Base-by-base conservation (phyloP, 2,329 filamentous ascomycete species). In the Verticillium tricorpus region DNA sequence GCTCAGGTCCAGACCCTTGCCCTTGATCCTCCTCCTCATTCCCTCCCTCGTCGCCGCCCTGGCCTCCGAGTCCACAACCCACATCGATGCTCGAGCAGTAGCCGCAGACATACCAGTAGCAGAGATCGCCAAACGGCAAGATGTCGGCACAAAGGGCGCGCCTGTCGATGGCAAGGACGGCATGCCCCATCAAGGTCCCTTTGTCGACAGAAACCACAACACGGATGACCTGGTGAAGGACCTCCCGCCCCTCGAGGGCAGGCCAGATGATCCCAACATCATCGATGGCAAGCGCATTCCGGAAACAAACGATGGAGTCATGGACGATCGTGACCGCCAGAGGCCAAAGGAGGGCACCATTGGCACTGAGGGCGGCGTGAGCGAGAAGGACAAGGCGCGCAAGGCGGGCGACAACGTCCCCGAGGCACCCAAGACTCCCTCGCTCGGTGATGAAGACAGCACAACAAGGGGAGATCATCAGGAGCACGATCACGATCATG, bases 151-250 rank as follows among this genome's bases (percentile, higher is more conserved):
- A 62, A 93, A 93, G 73, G 89, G 95, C 78, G 92, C 91, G 61
- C 94, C 94, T 0, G 89, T 97, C 22, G 95, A 98, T 73, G 93
- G 93, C 56, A 89, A 90, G 69, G 95, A 98, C 77, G 95, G 95
- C 57, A 95, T 93, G 78, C 95, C 95, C 56, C 94, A 97, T 72
- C 86, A 89, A 22, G 95, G 95, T 1, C 95, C 95, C 6, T 89
- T 86, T 71, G 87, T 93, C 62, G 79, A 83, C 63, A 66, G 67
- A 55, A 64, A 63, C 57, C 64, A 63, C 56, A 75, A 77, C 55
- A 69, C 72, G 57, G 74, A 76, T 3, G 68, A 70, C 32, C 70
- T 75, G 56, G 69, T 76, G 57, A 72, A 74, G 60, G 73, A 77
- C 31, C 70, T 80, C 17, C 78, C 82, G 1, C 67, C 75, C 7